These are phyloP conservation scores for Nemania serpens DNA, from an alignment of 2,329 filamentous ascomycete species.

Conservation along the genomic window DNA sequence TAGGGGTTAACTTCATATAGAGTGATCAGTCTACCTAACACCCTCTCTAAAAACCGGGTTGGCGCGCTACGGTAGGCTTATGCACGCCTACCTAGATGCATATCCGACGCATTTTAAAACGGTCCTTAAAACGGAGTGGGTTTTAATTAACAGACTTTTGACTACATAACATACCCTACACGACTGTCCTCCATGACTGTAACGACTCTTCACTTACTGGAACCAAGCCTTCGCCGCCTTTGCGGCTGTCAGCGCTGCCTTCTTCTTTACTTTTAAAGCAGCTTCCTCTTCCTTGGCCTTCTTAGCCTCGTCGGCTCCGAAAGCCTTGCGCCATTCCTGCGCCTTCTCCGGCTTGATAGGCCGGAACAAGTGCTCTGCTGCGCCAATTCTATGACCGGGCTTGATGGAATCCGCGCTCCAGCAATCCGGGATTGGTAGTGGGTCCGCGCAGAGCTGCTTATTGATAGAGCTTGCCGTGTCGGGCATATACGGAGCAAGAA, in stretches of 20 bases:
- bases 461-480: constrained; percentile 22
- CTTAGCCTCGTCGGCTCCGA: constrained; percentile 20
- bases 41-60: too few relatives aligned
- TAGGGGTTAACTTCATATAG: too few relatives aligned
- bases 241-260: constrained; percentile 15
- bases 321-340: constrained; percentile 22
- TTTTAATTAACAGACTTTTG: too few relatives aligned
- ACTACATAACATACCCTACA: not conserved
- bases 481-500: constrained; percentile 24
- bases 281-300: constrained; percentile 25
- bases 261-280: constrained; percentile 19
- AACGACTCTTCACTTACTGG: constrained; percentile 10
- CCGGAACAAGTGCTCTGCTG: constrained; percentile 19
- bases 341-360: constrained; percentile 20
- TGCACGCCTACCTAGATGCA: too few relatives aligned
- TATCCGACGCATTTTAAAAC: too few relatives aligned
- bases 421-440: constrained; percentile 18
- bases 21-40: too few relatives aligned
- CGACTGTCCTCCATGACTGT: constrained; percentile 1
- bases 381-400: constrained; percentile 21
- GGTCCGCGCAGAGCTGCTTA: constrained; percentile 18
- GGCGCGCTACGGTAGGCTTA: too few relatives aligned
- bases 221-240: constrained; percentile 14
- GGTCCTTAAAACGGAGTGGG: too few relatives aligned
- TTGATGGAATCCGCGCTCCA: constrained; percentile 22